These are phyloP conservation scores for Penicillium hordei DNA, from an alignment of 2,329 filamentous ascomycete genomes.

Conservation along the genomic window DNA sequence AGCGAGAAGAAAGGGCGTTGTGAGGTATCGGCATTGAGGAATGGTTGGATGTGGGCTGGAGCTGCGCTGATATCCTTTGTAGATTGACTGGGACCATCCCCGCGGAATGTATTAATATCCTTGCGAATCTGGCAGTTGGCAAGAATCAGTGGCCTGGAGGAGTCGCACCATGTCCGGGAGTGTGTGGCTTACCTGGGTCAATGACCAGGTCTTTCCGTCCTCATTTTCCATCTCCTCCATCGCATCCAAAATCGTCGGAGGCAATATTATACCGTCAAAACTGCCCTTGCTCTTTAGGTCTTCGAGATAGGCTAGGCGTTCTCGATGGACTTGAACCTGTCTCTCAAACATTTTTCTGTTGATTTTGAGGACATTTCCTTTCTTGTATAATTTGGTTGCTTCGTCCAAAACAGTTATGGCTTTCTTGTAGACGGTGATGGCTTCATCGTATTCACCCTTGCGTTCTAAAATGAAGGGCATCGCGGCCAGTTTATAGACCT, in stretches of 20 bases:
- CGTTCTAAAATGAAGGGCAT: constrained; percentile 13
- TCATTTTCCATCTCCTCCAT: constrained; percentile 10
- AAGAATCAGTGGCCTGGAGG: not conserved
- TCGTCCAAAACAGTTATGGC: constrained; percentile 8
- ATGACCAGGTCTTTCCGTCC: constrained; percentile 5
- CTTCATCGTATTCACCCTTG: constrained; percentile 14
- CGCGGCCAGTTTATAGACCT: constrained; percentile 6
- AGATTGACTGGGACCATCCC: not conserved
- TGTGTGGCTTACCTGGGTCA: constrained; percentile 9
- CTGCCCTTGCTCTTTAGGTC: constrained; percentile 10
- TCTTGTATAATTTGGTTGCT: constrained; percentile 13
- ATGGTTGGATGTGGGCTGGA: not conserved
- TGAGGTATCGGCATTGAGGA: not conserved
- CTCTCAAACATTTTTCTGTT: constrained; percentile 22
- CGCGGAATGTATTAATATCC: not conserved
- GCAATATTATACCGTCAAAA: constrained; percentile 14
- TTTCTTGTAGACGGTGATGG: constrained; percentile 13
- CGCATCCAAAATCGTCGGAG: constrained; percentile 12
- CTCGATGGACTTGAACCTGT: constrained; percentile 16
- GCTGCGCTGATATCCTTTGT: not conserved
- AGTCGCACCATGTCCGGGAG: not conserved
- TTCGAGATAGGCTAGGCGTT: constrained; percentile 17
- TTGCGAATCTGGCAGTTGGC: constrained; percentile 1
- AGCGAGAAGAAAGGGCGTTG: constrained; percentile 3
- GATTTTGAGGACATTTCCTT: constrained; percentile 13